Evolutionary conservation across 192 early-diverging fungal species (phyloP), one percentile per base, ranked within the genome.

Genomic region (Coemansia asiatica): DNA sequence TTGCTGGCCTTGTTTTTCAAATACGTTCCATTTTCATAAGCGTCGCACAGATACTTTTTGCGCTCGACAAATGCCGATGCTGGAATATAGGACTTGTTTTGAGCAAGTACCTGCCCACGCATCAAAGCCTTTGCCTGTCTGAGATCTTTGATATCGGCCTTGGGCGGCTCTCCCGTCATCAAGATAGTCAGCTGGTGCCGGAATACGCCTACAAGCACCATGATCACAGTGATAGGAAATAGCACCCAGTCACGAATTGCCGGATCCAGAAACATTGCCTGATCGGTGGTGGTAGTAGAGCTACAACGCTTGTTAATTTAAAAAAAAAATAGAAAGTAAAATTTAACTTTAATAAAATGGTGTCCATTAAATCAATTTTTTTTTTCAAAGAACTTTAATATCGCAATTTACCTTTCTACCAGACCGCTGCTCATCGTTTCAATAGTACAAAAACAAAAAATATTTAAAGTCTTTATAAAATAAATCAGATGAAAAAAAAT

Each of bases 121-220:
- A 89, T 82, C 28, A 96, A 76, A 19, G 90, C 91, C 71, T 91
- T 90, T 44, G 85, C 88, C 83, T 98, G 92, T 38, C 93, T 83
- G 23, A 95, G 86, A 31, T 87, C 90, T 66, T 92, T 93, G 25
- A 90, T 70, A 62, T 89, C 85, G 35, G 89, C 86, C 64, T 88
- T 83, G 74, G 94, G 95, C 38, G 94, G 91, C 56, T 87, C 68
- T 27, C 92, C 89, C 56, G 85, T 89, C 72, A 98, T 79, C n/a
- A 98, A 85, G 60, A 93, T 84, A 27, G 94, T 95, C 59, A 96
- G 87, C 71, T 95, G 87, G 83, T 97, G 92, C 26, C 96, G 83
- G 68, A 97, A 83, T n/a, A 98, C 79, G 59, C 96, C 96, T 25
- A 97, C 94, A 63, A 98, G 85, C 27, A 98, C 87, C 96, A 98